A percentile compares a stretch with the other conserved stretches of the same genome.
These are phyloP conservation scores for Escovopsis sp. DNA, from an alignment of 2,329 filamentous ascomycete species.

Conservation along the genomic window DNA sequence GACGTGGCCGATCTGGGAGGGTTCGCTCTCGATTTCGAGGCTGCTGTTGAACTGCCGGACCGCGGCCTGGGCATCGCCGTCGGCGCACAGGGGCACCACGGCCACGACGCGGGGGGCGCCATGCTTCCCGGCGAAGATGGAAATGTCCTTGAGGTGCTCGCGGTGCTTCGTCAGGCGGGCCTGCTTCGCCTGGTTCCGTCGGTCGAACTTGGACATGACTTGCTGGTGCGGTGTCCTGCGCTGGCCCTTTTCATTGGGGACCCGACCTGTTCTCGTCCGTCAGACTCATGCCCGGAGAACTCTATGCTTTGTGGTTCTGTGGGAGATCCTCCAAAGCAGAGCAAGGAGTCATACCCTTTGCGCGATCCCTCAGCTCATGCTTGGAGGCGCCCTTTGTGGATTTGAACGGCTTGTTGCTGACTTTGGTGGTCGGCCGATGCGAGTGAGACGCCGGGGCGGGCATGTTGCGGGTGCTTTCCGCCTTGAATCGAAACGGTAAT, in stretches of 20 bases:
- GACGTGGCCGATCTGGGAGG: slow-evolving; percentile 37
- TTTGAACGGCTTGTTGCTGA: slow-evolving; percentile 80
- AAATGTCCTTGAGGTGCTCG: slow-evolving; percentile 64
- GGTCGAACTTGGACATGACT: slow-evolving; percentile 93
- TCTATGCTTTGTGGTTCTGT: not conserved
- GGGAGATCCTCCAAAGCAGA: not conserved
- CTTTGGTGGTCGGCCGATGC: slow-evolving; percentile 86
- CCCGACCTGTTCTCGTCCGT: slow-evolving; percentile 45
- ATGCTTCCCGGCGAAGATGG: slow-evolving; percentile 72
- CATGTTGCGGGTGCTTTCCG: slow-evolving; percentile 60
- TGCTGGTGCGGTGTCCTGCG: slow-evolving; percentile 90
- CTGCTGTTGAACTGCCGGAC: slow-evolving; percentile 60
- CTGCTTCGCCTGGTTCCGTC: slow-evolving; percentile 89
- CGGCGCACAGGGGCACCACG: slow-evolving; percentile 66
- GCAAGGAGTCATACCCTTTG: slow-evolving; percentile 48
- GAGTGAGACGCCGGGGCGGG: slow-evolving; percentile 57
- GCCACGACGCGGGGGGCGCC: slow-evolving; percentile 80
- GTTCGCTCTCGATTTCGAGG: slow-evolving; percentile 58
- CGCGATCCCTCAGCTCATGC: slow-evolving; percentile 65
- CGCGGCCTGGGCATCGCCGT: slow-evolving; percentile 51
- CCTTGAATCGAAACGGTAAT: slow-evolving; percentile 78
- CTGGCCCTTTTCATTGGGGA: slow-evolving; percentile 54
- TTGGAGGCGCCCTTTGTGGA: slow-evolving; percentile 72
- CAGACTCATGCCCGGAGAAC: not conserved
- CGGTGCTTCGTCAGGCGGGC: slow-evolving; percentile 69